These are phyloP conservation scores for Mayamaea pseudoterrestris DNA, from an alignment of 108 stramenopile genomes.

Conservation along the genomic window DNA sequence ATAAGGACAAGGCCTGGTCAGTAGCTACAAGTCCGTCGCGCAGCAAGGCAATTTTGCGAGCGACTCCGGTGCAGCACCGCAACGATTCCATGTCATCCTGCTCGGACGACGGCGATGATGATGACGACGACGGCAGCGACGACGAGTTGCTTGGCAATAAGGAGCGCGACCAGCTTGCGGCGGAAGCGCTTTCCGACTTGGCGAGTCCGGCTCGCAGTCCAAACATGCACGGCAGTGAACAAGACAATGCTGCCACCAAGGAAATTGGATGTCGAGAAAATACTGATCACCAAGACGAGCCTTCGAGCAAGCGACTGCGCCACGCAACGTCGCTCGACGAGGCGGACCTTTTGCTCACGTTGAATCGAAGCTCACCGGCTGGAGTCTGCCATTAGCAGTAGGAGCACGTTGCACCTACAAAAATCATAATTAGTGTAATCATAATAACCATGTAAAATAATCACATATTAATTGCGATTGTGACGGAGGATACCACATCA, in stretches of 20 bases:
- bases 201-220: slow-evolving; percentile 4
- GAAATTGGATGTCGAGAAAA: too few species aligned
- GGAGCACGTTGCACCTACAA: not conserved
- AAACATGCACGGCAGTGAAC: not conserved
- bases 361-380: slow-evolving; percentile 25
- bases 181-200: slow-evolving; percentile 16
- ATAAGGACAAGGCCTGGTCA: not conserved
- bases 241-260: not conserved
- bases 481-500: too few species aligned
- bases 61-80: too few species aligned
- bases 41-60: not conserved
- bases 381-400: slow-evolving; percentile 8
- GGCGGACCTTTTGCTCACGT: slow-evolving; percentile 30
- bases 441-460: not conserved
- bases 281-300: not conserved
- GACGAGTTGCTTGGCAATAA: too few species aligned
- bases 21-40: slow-evolving; percentile 5
- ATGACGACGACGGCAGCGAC: not conserved
- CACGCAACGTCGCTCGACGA: slow-evolving; percentile 11
- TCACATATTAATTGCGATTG: too few species aligned
- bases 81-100: not conserved
- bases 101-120: not conserved
- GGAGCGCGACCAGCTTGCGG: slow-evolving; percentile 15
- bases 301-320: not conserved
- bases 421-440: not conserved